Percentiles rank a stretch among this genome's conserved stretches.
Evolutionary conservation across 208 protist species (phyloP).

Genomic region (Crithidia acanthocephali): DNA sequence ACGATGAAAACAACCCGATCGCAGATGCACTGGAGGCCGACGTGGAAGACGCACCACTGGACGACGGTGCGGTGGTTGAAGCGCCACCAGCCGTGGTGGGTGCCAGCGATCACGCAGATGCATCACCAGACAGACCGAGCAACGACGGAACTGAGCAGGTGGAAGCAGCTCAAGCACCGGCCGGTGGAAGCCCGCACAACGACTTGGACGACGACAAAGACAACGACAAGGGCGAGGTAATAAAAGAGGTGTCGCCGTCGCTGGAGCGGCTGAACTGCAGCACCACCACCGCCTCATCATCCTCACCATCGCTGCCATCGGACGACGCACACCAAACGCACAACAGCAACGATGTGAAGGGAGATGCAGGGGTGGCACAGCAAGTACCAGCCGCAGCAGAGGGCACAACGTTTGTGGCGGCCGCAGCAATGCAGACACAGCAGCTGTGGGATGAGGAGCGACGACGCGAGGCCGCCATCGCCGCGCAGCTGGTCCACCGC

Average conservation of each 20-base stretch:
- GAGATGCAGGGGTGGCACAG: not conserved
- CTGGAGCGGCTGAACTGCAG: slow-evolving; percentile 34
- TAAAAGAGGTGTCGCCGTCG: slow-evolving; percentile 16
- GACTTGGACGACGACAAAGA: not conserved
- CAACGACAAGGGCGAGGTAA: not conserved
- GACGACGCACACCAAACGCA: not conserved
- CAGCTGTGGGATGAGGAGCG: slow-evolving; percentile 37
- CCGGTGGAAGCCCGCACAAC: no score
- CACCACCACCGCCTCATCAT: slow-evolving; percentile 27
- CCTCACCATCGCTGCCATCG: not conserved
- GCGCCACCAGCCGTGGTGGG: no score
- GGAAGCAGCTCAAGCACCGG: no score
- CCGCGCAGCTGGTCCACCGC: slow-evolving; percentile 37
- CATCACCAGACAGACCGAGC: no score
- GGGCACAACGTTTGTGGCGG: not conserved
- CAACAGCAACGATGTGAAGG: not conserved
- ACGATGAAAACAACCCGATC: not conserved
- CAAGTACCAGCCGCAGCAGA: not conserved
- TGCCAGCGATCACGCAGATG: no score
- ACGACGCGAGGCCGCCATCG: slow-evolving; percentile 11
- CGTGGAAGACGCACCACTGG: not conserved
- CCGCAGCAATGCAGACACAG: not conserved
- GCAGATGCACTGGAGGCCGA: not conserved
- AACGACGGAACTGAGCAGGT: no score
- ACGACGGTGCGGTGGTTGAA: no score